These are phyloP conservation scores for Metschnikowia colocasiae DNA, from an alignment of 805 yeast genomes.

Conservation along the genomic window DNA sequence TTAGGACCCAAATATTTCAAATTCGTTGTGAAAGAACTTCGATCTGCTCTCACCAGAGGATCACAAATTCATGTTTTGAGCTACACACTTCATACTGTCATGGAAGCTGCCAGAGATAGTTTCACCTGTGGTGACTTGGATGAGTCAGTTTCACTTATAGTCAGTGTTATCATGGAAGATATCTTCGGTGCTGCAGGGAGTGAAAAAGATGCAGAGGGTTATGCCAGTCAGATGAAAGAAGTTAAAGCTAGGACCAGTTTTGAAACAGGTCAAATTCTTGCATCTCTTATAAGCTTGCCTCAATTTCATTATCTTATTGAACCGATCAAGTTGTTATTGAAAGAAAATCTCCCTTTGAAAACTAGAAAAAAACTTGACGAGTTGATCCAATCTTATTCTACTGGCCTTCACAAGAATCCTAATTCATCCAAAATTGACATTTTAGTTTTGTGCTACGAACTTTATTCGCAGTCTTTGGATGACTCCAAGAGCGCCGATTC, in stretches of 20 bases:
- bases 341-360: constrained; percentile 62
- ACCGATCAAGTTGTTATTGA: constrained; percentile 63
- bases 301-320: constrained; percentile 54
- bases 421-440: constrained; percentile 56
- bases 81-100: constrained; percentile 73
- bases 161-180: constrained; percentile 83
- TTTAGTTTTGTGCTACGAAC: constrained; percentile 68
- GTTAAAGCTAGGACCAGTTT: constrained; percentile 84
- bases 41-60: constrained; percentile 76
- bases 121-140: constrained; percentile 73
- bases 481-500: constrained; percentile 5
- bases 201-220: constrained; percentile 93
- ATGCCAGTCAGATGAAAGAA: constrained; percentile 80
- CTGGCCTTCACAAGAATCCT: constrained; percentile 73
- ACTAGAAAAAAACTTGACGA: constrained; percentile 76
- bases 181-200: constrained; percentile 87
- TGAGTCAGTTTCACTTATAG: constrained; percentile 55
- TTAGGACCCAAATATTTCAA: constrained; percentile 73
- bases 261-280: constrained; percentile 78
- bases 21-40: constrained; percentile 75
- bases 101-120: constrained; percentile 47
- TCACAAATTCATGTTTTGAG: constrained; percentile 92
- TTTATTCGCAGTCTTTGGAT: constrained; percentile 50
- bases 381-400: constrained; percentile 66
- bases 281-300: constrained; percentile 58